Conservation (phyloP, 352 stramenopile genomes). For the Globisporangium parvum region DNA sequence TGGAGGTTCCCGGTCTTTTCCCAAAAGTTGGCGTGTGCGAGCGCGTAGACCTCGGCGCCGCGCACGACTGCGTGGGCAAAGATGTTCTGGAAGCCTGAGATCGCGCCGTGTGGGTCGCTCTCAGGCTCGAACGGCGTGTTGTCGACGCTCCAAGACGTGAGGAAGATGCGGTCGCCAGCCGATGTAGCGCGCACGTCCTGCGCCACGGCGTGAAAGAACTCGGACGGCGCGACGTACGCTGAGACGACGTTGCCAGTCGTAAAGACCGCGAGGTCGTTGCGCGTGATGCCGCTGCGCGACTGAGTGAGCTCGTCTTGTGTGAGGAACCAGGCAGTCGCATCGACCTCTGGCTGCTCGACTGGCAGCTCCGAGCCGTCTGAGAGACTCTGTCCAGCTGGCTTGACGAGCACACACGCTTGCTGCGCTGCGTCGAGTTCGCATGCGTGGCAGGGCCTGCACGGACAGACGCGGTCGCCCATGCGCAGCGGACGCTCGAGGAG, state of each 20-base stretch:
- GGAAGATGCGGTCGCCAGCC: conserved; percentile 15
- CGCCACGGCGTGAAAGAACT: conserved; percentile 10
- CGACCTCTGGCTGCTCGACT: conserved; percentile 20
- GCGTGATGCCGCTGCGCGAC: conserved; percentile 1
- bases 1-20: conserved; percentile 2
- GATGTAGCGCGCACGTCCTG: conserved; percentile 14
- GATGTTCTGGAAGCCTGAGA: conserved; percentile 2
- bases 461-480: conserved; percentile 19
- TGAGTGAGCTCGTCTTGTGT: conserved; percentile 1
- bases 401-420: conserved; percentile 16
- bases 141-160: conserved; percentile 11
- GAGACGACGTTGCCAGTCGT: conserved; percentile 3
- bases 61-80: conserved; percentile 4
- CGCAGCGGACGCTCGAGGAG: conserved; percentile 7
- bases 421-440: conserved; percentile 21
- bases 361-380: conserved; percentile 17
- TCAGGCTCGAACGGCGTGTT: conserved; percentile 9
- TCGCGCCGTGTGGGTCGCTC: conserved; percentile 1
- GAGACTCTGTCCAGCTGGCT: conserved; percentile 6
- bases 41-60: conserved; percentile 2
- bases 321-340: conserved; percentile 6
- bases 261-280: conserved; percentile 2
- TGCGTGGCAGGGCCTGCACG: conserved; percentile 29
- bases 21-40: conserved; percentile 5
- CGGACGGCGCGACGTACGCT: conserved; percentile 5